A percentile compares a stretch with the other conserved stretches of the same genome.
Evolutionary conservation across 352 stramenopile species (phyloP).

Genomic region (Peronospora destructor): DNA sequence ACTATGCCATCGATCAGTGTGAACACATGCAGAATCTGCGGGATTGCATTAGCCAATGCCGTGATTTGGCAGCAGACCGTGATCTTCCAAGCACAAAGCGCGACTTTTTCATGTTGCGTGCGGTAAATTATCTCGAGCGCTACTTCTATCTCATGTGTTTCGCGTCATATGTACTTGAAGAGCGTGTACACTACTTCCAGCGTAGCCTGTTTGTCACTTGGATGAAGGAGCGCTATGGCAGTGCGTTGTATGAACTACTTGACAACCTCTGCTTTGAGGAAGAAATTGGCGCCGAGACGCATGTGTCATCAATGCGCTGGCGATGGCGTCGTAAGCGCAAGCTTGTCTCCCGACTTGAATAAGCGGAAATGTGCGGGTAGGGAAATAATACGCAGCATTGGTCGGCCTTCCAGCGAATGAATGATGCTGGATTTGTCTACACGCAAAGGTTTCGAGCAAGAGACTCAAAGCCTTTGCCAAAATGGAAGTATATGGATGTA

Average conservation of each 20-base stretch:
- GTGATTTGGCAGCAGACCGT: conserved; percentile 65
- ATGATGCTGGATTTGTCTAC: background rate
- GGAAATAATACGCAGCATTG: conserved; percentile 2
- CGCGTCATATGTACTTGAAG: conserved; percentile 76
- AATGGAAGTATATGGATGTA: no score
- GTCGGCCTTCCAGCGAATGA: conserved; percentile 1
- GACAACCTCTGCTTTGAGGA: conserved; percentile 85
- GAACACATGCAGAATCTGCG: conserved; percentile 83
- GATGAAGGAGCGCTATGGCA: conserved; percentile 82
- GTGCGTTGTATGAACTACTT: conserved; percentile 75
- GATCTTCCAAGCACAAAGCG: conserved; percentile 60
- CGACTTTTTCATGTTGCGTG: conserved; percentile 76
- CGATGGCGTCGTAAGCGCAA: conserved; percentile 84
- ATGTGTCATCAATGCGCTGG: conserved; percentile 82
- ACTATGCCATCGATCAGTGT: conserved; percentile 70
- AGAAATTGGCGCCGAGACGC: conserved; percentile 67
- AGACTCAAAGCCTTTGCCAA: no score
- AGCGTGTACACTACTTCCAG: conserved; percentile 47
- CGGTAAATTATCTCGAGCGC: conserved; percentile 84
- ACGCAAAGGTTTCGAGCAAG: no score
- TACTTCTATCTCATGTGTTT: conserved; percentile 90
- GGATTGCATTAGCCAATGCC: conserved; percentile 76
- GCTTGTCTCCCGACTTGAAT: conserved; percentile 74
- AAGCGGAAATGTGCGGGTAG: conserved; percentile 1
- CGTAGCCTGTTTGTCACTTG: conserved; percentile 64